Base-by-base conservation (phyloP, 2,329 filamentous ascomycete species). In the Xylariomycetidae sp. region DNA sequence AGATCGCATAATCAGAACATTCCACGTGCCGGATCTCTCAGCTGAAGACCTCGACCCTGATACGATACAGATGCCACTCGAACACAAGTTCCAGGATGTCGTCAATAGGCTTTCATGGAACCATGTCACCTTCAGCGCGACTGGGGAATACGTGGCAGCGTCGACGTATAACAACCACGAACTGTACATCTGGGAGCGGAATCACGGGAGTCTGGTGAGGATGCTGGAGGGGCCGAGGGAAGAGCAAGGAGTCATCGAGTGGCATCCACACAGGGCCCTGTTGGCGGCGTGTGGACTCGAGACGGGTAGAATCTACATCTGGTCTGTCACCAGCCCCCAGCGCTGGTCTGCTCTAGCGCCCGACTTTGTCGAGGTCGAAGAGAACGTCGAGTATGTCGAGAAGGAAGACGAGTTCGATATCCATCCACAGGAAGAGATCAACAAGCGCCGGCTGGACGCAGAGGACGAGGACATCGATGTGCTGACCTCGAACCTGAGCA, bases 131-230 rank as follows among this genome's bases (percentile, higher is more conserved):
- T 97, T 98, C 58, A 94, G 88, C 53, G 84, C 87, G 1, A 92
- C 86, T 0, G 89, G 88, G 33, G 92, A 98, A 61, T 97, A 97
- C 56, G 88, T 98, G 25, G 88, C 88, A 16, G 92, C 94, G 1
- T 94, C 88, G 16, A 97, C 92, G 2, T 95, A 88, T 60, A 97
- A 97, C 71, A 98, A 98, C 54, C 89, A 96, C 51, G 90, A 98
- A 61, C 85, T 98, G 44, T 97, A 97, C 62, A 89, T 97, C 17
- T 97, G 90, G 92, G 92, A 98, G 63, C 80, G 92, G 34, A 85
- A 83, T 36, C 88, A 94, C 52, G 92, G 92, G 31, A 95, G 88
- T 61, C 67, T 98, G 37, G 89, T 96, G 33, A 94, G 94, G 60
- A 98, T 98, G 67, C 72, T 98, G 25, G 94, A 98, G 59, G 90